A percentile compares a stretch with the other conserved stretches of the same genome.
Conservation (phyloP, 495 filamentous ascomycete genomes). For the Hypoxylon crocopeplum region DNA sequence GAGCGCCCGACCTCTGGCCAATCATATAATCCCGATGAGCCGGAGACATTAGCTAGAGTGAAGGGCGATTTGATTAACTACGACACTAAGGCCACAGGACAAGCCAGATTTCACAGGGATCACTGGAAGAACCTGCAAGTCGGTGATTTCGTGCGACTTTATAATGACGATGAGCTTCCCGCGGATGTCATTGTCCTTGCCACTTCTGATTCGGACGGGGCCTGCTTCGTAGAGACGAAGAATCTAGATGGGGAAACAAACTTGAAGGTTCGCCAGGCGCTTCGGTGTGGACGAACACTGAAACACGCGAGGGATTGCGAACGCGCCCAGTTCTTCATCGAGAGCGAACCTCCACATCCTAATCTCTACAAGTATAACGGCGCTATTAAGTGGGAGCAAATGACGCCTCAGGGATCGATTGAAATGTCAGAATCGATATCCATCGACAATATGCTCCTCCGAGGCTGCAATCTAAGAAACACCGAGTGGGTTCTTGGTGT, state of each 20-base stretch:
- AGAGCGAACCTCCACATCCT: conserved; percentile 89
- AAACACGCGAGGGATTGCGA: conserved; percentile 94
- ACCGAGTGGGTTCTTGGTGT: conserved; percentile 96
- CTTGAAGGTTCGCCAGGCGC: conserved; percentile 90
- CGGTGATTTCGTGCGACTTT: conserved; percentile 95
- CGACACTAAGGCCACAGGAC: conserved; percentile 48
- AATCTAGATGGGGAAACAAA: conserved; percentile 99
- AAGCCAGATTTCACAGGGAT: conserved; percentile 84
- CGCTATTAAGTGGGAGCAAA: conserved; percentile 85
- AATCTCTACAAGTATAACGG: conserved; percentile 95
- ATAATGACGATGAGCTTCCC: conserved; percentile 94
- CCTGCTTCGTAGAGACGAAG: conserved; percentile 98
- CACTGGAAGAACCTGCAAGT: conserved; percentile 96
- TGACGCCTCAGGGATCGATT: conserved; percentile 64
- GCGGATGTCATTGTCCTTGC: conserved; percentile 96
- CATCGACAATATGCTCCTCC: conserved; percentile 93
- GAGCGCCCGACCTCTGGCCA: conserved; percentile 45
- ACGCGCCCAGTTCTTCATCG: conserved; percentile 81
- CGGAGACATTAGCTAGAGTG: conserved; percentile 57
- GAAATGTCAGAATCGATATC: conserved; percentile 91
- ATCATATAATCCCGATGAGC: conserved; percentile 67
- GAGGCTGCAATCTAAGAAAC: conserved; percentile 92
- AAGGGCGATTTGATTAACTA: conserved; percentile 59
- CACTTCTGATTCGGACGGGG: conserved; percentile 91
- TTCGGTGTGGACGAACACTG: conserved; percentile 82